phyloP scores from a whole-genome alignment of 495 filamentous ascomycete genomes.

The Darksidea phi region DNA sequence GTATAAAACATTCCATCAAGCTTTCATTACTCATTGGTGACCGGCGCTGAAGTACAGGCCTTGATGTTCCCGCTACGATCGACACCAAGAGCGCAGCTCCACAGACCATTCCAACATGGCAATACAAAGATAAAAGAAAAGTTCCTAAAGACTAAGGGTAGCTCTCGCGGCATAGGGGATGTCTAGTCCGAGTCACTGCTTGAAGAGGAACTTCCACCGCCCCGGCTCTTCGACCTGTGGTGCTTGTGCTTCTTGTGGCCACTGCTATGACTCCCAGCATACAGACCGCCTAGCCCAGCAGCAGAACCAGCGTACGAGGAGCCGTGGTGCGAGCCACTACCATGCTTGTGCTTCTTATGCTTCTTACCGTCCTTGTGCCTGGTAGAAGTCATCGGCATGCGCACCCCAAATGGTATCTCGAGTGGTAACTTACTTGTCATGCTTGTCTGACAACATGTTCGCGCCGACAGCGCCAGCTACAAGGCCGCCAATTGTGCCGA shows the following conservation, averaged over 20 bases:
- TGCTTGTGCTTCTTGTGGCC: constrained; percentile 34
- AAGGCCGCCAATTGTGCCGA: constrained; percentile 52
- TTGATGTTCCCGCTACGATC: too few relatives aligned
- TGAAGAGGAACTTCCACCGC: constrained; percentile 27
- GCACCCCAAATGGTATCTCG: too few relatives aligned
- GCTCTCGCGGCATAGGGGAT: too few relatives aligned
- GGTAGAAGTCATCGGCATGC: neutral
- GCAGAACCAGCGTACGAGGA: constrained; percentile 24
- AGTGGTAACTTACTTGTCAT: constrained; percentile 46
- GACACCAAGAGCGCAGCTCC: neutral
- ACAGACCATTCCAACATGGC: constrained; percentile 4
- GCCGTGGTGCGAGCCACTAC: constrained; percentile 25
- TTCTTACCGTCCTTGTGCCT: constrained; percentile 40
- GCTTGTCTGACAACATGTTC: constrained; percentile 48
- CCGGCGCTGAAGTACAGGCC: too few relatives aligned
- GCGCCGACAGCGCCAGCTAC: constrained; percentile 59
- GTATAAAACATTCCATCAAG: too few relatives aligned
- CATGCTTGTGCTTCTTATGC: constrained; percentile 28
- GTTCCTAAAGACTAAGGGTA: too few relatives aligned
- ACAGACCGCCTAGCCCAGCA: constrained; percentile 33
- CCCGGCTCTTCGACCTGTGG: constrained; percentile 27
- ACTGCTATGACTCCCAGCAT: constrained; percentile 34
- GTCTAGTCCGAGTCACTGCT: constrained; percentile 36
- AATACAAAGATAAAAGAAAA: neutral
- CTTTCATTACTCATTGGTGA: too few relatives aligned